Evolutionary conservation across 148 eudicot species (phyloP).

Genomic region (Camellia granthamiana): DNA sequence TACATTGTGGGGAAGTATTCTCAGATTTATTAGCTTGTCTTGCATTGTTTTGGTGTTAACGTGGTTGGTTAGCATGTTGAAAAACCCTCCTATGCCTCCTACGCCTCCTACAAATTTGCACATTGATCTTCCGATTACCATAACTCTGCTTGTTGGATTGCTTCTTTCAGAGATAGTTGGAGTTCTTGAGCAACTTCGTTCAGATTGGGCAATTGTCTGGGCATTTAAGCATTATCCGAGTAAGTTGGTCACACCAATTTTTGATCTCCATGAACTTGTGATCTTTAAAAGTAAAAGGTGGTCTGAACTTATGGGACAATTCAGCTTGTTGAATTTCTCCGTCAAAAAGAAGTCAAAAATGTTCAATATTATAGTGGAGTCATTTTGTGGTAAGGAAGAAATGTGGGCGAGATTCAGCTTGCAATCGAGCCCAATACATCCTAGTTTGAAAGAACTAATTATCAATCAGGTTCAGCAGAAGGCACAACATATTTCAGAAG

Average conservation of each 20-base stretch:
- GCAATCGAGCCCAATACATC: background rate
- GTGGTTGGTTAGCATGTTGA: background rate
- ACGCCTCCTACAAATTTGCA: background rate
- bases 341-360: background rate
- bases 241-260: background rate
- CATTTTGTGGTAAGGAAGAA: background rate
- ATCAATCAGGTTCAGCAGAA: background rate
- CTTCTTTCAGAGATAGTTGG: background rate
- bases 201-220: constrained; percentile 15
- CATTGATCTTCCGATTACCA: background rate
- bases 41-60: background rate
- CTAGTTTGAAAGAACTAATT: constrained; percentile 2
- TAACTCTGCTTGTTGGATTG: constrained; percentile 4
- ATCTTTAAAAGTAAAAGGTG: constrained; percentile 1
- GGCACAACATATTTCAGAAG: background rate
- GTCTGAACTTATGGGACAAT: constrained; percentile 5
- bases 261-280: background rate
- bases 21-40: constrained; percentile 4
- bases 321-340: background rate
- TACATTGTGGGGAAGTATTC: background rate
- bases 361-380: background rate
- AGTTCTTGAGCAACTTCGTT: constrained; percentile 8
- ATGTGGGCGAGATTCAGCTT: background rate
- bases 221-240: background rate
- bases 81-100: background rate